A percentile compares a stretch with the other conserved stretches of the same genome.
phyloP scores from a whole-genome alignment of 1,284 basidiomycete genomes.

The Microbotryum silenes-acaulis region DNA sequence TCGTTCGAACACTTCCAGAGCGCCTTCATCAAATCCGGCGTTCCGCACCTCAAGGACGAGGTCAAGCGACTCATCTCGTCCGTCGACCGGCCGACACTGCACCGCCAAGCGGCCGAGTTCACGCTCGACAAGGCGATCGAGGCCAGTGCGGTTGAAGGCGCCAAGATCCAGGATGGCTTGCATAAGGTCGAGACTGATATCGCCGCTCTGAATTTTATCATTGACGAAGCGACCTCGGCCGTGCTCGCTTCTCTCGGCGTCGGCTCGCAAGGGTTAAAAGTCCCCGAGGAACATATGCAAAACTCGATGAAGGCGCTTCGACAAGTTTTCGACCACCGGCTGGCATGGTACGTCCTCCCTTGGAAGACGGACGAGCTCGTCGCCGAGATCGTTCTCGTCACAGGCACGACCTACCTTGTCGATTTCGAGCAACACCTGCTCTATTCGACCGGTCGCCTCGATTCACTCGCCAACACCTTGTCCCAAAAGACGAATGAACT shows the following conservation, averaged over 20 bases:
- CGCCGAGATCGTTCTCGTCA: slow-evolving; percentile 19
- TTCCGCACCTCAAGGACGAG: slow-evolving; percentile 15
- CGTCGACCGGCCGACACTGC: slow-evolving; percentile 2
- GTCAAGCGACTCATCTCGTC: neutral
- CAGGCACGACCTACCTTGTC: slow-evolving; percentile 14
- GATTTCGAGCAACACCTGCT: slow-evolving; percentile 11
- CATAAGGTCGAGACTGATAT: slow-evolving; percentile 5
- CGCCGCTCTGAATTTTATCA: slow-evolving; percentile 10
- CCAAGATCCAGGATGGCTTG: slow-evolving; percentile 12
- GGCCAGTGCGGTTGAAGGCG: slow-evolving; percentile 16
- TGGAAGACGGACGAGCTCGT: slow-evolving; percentile 24
- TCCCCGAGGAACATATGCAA: slow-evolving; percentile 15
- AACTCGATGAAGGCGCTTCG: slow-evolving; percentile 3
- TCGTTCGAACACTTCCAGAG: slow-evolving; percentile 18
- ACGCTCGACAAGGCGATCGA: slow-evolving; percentile 12
- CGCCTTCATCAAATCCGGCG: slow-evolving; percentile 14
- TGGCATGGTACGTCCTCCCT: slow-evolving; percentile 27
- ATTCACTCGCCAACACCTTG: neutral
- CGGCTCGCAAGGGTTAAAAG: slow-evolving; percentile 8
- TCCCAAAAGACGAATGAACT: neutral
- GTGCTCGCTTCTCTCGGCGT: slow-evolving; percentile 12
- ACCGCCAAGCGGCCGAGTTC: slow-evolving; percentile 12
- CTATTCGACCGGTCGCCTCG: slow-evolving; percentile 9
- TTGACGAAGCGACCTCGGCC: neutral
- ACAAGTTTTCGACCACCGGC: slow-evolving; percentile 6